A percentile compares a stretch with the other conserved stretches of the same genome.
These are phyloP conservation scores for Volvox reticuliferus DNA, from an alignment of 139 green algal genomes.

Conservation along the genomic window DNA sequence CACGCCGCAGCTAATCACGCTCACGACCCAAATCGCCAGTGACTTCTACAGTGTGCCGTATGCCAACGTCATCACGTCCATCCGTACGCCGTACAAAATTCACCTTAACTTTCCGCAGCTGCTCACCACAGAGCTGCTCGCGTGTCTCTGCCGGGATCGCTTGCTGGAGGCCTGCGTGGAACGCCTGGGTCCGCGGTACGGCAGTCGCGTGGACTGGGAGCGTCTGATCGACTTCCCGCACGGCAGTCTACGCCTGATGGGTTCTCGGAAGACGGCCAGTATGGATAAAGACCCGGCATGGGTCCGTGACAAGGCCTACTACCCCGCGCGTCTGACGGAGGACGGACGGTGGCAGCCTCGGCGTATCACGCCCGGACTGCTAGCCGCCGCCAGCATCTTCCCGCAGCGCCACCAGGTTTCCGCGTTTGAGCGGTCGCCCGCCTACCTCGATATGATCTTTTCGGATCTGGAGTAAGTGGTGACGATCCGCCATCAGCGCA, in stretches of 20 bases:
- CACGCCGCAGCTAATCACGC: conserved; percentile 12
- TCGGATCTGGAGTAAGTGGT: conserved; percentile 29
- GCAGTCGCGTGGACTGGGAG: conserved; percentile 62
- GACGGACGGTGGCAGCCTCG: conserved; percentile 30
- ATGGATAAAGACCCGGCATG: conserved; percentile 60
- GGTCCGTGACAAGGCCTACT: conserved; percentile 63
- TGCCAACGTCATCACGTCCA: conserved; percentile 43
- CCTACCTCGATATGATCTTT: conserved; percentile 55
- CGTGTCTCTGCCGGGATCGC: conserved; percentile 47
- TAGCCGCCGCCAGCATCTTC: conserved; percentile 57
- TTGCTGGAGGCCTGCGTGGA: conserved; percentile 37
- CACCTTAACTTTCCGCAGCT: conserved; percentile 70
- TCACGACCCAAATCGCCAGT: not conserved
- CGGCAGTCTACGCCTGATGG: conserved; percentile 67
- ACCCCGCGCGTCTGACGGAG: not conserved
- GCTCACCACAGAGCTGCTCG: conserved; percentile 61
- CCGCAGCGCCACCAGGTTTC: conserved; percentile 22
- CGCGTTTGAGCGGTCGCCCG: conserved; percentile 54
- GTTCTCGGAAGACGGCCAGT: conserved; percentile 55
- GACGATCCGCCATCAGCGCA: not conserved
- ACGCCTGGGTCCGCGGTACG: not conserved
- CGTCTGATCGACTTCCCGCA: conserved; percentile 69
- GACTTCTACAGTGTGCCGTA: not conserved
- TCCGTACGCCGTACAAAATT: conserved; percentile 68
- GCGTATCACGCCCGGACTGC: conserved; percentile 23